phyloP scores from a whole-genome alignment of 2,329 filamentous ascomycete species.

The Penicillium sclerotiorum region DNA sequence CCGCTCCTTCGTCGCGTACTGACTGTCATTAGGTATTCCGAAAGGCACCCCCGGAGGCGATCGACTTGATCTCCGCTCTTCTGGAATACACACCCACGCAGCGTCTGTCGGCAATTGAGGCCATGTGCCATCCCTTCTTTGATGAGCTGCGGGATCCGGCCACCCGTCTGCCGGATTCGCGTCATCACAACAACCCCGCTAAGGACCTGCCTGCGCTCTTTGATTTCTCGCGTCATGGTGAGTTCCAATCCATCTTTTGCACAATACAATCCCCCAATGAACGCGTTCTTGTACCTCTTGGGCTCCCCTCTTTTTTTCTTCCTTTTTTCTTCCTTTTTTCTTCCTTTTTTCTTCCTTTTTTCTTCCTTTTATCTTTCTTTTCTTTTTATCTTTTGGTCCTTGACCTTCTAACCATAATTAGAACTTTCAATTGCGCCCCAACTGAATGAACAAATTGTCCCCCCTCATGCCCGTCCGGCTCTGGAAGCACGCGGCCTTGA shows the following conservation, averaged over 20 bases:
- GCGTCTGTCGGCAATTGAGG: conserved; percentile 87
- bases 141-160: conserved; percentile 91
- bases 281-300: too few relatives aligned
- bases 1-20: conserved; percentile 11
- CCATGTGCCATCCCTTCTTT: conserved; percentile 98
- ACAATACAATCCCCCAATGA: too few relatives aligned
- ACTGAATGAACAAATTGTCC: conserved; percentile 86
- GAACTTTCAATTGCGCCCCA: conserved; percentile 94
- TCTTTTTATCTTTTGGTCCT: neutral
- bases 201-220: conserved; percentile 87
- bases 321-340: neutral
- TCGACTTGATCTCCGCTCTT: conserved; percentile 90
- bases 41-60: conserved; percentile 88
- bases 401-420: conserved; percentile 41
- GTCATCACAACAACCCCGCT: conserved; percentile 77
- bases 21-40: conserved; percentile 72
- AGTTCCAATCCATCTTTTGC: conserved; percentile 42
- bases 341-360: neutral
- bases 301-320: conserved; percentile 2
- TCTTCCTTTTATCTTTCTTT: too few relatives aligned
- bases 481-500: conserved; percentile 80
- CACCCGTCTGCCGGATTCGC: conserved; percentile 90
- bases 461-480: conserved; percentile 73
- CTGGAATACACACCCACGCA: conserved; percentile 98
- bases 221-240: conserved; percentile 93